These are phyloP conservation scores for Sarcodon sp. DNA, from an alignment of 768 basidiomycete genomes.

Conservation along the genomic window DNA sequence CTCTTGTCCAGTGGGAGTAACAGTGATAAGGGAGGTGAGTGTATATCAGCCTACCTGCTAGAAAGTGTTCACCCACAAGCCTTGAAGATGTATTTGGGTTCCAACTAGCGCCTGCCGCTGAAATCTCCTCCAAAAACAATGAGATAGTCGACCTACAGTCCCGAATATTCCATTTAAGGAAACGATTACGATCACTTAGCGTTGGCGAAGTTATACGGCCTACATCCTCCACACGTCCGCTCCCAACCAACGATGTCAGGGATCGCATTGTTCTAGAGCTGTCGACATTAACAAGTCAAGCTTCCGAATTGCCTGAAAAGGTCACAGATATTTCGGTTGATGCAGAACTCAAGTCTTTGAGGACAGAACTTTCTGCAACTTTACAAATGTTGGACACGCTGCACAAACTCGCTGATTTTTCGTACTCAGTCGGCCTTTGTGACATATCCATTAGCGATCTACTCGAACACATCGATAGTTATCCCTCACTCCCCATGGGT, in stretches of 20 bases:
- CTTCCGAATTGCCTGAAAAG: slow-evolving; percentile 30
- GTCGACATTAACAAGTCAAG: slow-evolving; percentile 28
- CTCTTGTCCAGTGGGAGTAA: no score
- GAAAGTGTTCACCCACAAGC: no score
- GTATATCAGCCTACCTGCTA: no score
- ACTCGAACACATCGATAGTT: slow-evolving; percentile 78
- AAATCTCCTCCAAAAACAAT: slow-evolving; percentile 17
- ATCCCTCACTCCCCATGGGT: slow-evolving; percentile 45
- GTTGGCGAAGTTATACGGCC: slow-evolving; percentile 44
- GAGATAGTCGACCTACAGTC: slow-evolving; percentile 33
- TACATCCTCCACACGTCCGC: slow-evolving; percentile 17
- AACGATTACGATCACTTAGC: slow-evolving; percentile 44
- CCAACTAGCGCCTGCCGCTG: slow-evolving; percentile 20
- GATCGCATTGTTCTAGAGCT: slow-evolving; percentile 36
- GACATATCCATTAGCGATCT: slow-evolving; percentile 77
- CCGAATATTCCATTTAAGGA: slow-evolving; percentile 41
- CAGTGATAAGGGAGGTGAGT: no score
- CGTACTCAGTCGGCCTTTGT: slow-evolving; percentile 35
- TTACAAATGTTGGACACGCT: slow-evolving; percentile 35
- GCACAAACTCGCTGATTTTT: slow-evolving; percentile 40
- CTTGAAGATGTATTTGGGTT: slow-evolving; percentile 46
- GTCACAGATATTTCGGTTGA: slow-evolving; percentile 26
- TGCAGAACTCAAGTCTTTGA: slow-evolving; percentile 50
- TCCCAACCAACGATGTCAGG: slow-evolving; percentile 40
- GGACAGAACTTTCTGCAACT: slow-evolving; percentile 42